Percentiles rank a stretch among this genome's conserved stretches.
Conservation (phyloP, 352 stramenopile species). For the Globisporangium sylvaticum region DNA sequence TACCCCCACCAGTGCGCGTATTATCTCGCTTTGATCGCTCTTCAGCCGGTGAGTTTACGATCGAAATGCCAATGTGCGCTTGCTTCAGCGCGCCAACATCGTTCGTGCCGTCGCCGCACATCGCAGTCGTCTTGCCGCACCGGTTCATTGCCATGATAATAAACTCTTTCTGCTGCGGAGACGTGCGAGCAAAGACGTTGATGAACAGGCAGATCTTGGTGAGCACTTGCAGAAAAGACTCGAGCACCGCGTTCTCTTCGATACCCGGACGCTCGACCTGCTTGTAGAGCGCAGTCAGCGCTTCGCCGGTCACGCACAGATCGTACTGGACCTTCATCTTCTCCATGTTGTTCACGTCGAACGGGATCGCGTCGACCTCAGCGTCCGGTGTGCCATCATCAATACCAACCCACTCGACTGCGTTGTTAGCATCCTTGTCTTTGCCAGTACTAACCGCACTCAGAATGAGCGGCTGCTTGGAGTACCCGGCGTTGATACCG, state of each 20-base stretch:
- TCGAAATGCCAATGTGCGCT: slow-evolving; percentile 92
- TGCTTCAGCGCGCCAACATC: slow-evolving; percentile 91
- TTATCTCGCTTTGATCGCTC: slow-evolving; percentile 5
- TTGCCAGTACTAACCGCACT: not conserved
- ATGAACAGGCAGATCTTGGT: slow-evolving; percentile 30
- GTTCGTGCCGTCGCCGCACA: slow-evolving; percentile 97
- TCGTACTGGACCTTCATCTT: slow-evolving; percentile 22
- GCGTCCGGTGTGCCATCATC: slow-evolving; percentile 20
- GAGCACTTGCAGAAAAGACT: slow-evolving; percentile 26
- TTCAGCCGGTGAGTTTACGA: slow-evolving; percentile 63
- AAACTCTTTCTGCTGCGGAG: slow-evolving; percentile 91
- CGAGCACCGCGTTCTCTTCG: slow-evolving; percentile 26
- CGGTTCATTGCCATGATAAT: slow-evolving; percentile 89
- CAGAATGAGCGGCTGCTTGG: slow-evolving; percentile 24
- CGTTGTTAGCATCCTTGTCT: not conserved
- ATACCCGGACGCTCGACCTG: slow-evolving; percentile 1
- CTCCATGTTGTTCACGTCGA: slow-evolving; percentile 12
- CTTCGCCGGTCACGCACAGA: slow-evolving; percentile 39
- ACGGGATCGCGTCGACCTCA: slow-evolving; percentile 14
- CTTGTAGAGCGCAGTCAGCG: slow-evolving; percentile 19
- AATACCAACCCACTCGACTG: slow-evolving; percentile 26
- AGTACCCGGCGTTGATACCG: slow-evolving; percentile 41
- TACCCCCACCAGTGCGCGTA: not conserved
- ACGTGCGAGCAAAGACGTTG: slow-evolving; percentile 90
- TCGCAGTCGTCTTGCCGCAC: slow-evolving; percentile 81